Conservation (phyloP, 2,329 filamentous ascomycete species). For the Trichoderma semiorbis region DNA sequence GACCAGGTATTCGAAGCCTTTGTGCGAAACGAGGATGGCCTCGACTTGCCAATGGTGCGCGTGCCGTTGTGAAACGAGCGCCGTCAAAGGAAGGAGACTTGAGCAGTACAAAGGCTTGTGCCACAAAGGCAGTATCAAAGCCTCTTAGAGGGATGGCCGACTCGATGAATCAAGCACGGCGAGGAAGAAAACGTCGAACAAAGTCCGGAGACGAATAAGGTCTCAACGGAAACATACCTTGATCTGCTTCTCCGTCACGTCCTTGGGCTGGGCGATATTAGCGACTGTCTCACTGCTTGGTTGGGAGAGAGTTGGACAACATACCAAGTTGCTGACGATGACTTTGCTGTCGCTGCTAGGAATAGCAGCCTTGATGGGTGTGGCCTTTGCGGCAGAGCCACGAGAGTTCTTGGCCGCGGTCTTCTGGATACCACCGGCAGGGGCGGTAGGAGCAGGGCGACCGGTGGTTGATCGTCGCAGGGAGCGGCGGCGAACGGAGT, state of each 20-base stretch:
- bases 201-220: slow-evolving; percentile 63
- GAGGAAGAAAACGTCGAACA: slow-evolving; percentile 57
- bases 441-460: slow-evolving; percentile 58
- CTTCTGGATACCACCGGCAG: slow-evolving; percentile 85
- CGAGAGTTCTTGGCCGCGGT: slow-evolving; percentile 60
- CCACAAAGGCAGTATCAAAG: background rate
- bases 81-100: slow-evolving; percentile 15
- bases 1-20: slow-evolving; percentile 48
- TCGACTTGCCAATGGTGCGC: slow-evolving; percentile 52
- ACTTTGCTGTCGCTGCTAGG: slow-evolving; percentile 82
- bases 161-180: slow-evolving; percentile 36
- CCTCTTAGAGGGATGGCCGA: slow-evolving; percentile 19
- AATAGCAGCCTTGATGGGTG: slow-evolving; percentile 61
- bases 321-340: slow-evolving; percentile 96
- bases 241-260: slow-evolving; percentile 95
- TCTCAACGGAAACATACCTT: slow-evolving; percentile 99
- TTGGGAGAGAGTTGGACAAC: slow-evolving; percentile 32
- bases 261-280: slow-evolving; percentile 71
- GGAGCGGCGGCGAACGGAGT: slow-evolving; percentile 51
- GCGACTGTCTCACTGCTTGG: slow-evolving; percentile 24
- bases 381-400: slow-evolving; percentile 55
- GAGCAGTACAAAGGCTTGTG: slow-evolving; percentile 2
- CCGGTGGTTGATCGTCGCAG: slow-evolving; percentile 49
- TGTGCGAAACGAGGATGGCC: slow-evolving; percentile 51
- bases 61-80: background rate